These are phyloP conservation scores for Apiospora koreana DNA, from an alignment of 2,329 filamentous ascomycete species.

Conservation along the genomic window DNA sequence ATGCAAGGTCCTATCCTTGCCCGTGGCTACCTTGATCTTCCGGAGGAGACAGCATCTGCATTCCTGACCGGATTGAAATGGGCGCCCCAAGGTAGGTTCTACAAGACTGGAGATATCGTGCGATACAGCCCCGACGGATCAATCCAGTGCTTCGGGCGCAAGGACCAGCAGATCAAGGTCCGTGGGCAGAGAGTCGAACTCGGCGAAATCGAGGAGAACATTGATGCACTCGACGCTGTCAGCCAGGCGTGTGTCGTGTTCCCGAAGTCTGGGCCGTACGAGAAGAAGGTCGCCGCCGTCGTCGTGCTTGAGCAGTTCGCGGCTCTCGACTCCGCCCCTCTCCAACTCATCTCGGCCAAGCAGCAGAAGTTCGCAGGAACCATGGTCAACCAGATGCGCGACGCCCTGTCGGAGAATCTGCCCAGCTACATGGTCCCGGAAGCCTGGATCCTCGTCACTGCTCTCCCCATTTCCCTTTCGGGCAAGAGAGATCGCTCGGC, in stretches of 20 bases:
- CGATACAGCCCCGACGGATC: conserved; percentile 28
- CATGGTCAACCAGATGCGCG: conserved; percentile 8
- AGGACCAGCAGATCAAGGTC: conserved; percentile 50
- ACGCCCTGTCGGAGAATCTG: conserved; percentile 8
- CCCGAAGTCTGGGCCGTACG: conserved; percentile 11
- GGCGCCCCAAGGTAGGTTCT: conserved; percentile 16
- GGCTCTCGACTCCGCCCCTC: background rate
- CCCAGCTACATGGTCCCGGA: conserved; percentile 5
- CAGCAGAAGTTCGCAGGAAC: background rate
- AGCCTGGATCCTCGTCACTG: background rate
- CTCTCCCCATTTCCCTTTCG: background rate
- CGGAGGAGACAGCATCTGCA: conserved; percentile 18
- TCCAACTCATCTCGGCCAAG: conserved; percentile 8
- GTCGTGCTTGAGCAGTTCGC: conserved; percentile 13
- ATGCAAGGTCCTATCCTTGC: conserved; percentile 18
- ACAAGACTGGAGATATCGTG: conserved; percentile 23
- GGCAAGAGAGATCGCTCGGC: conserved; percentile 11
- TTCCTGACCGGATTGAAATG: conserved; percentile 26
- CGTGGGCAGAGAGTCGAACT: conserved; percentile 48
- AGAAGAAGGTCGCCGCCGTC: conserved; percentile 9
- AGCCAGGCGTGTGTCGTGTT: conserved; percentile 12
- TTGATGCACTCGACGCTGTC: background rate
- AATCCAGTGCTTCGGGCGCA: conserved; percentile 35
- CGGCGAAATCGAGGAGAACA: conserved; percentile 41
- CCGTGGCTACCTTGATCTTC: conserved; percentile 32